These are phyloP conservation scores for Tricholoma bakamatsutake DNA, from an alignment of 768 basidiomycete species.

Conservation along the genomic window DNA sequence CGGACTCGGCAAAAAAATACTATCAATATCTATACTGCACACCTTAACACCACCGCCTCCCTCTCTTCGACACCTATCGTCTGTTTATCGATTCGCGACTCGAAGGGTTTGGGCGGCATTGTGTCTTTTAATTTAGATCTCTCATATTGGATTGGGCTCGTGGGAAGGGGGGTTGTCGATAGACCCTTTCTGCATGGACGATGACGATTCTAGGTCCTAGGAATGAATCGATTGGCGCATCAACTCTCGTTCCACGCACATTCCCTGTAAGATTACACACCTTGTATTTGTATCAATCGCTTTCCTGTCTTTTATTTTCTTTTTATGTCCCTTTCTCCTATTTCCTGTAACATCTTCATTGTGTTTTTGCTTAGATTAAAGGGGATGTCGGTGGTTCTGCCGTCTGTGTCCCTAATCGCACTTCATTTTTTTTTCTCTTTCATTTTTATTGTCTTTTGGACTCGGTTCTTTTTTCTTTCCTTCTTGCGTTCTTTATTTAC, in stretches of 20 bases:
- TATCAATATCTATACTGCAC: not conserved
- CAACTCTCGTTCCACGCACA: not conserved
- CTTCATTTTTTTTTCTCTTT: not conserved
- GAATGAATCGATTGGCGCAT: not conserved
- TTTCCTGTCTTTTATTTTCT: not conserved
- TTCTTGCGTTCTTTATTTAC: not conserved
- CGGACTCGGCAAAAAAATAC: not conserved
- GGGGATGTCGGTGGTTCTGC: not conserved
- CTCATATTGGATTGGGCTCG: not conserved
- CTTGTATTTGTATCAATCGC: constrained; percentile 3
- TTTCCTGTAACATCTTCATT: not conserved
- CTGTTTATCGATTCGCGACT: not conserved
- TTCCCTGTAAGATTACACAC: not conserved
- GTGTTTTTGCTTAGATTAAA: not conserved
- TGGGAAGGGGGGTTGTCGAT: not conserved
- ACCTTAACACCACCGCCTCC: not conserved
- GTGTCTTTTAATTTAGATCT: not conserved
- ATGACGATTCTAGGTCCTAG: not conserved
- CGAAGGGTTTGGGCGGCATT: not conserved
- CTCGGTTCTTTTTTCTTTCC: not conserved
- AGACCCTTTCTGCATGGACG: not conserved
- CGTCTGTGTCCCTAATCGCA: not conserved
- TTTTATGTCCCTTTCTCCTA: not conserved
- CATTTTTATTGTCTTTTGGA: not conserved
- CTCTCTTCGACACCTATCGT: not conserved